phyloP scores from a whole-genome alignment of 2,329 filamentous ascomycete species.

The Diaporthe vaccinii region DNA sequence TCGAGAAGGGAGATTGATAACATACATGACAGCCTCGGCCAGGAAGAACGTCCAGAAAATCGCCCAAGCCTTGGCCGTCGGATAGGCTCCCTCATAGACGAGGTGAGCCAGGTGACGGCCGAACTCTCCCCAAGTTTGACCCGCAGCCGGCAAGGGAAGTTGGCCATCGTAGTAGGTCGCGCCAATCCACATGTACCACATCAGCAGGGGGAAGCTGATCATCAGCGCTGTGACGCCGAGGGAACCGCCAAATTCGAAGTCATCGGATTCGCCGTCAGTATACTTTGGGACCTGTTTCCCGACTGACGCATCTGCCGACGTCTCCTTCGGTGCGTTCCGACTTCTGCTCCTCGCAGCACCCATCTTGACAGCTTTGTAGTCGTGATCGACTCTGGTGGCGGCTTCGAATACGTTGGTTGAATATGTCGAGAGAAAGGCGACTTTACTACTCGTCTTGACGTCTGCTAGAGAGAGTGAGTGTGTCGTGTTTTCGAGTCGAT shows the following conservation, averaged over 20 bases:
- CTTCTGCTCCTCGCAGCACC: constrained; percentile 3
- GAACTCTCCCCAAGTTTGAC: constrained; percentile 80
- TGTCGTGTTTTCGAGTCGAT: too few relatives aligned
- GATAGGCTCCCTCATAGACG: constrained; percentile 87
- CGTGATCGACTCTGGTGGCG: not conserved
- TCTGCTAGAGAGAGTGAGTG: not conserved
- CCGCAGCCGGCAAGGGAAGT: constrained; percentile 75
- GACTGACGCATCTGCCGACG: not conserved
- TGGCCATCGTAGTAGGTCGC: constrained; percentile 92
- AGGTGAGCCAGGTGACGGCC: constrained; percentile 77
- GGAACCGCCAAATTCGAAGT: constrained; percentile 89
- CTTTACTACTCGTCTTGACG: not conserved
- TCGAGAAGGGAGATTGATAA: constrained; percentile 50
- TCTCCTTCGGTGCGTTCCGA: not conserved
- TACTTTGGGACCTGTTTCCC: not conserved
- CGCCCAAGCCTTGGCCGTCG: constrained; percentile 83
- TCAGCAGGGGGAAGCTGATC: constrained; percentile 89
- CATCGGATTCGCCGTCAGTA: constrained; percentile 69
- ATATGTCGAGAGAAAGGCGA: not conserved
- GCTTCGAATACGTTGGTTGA: not conserved
- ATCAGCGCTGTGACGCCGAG: constrained; percentile 87
- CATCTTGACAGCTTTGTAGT: not conserved
- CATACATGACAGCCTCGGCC: constrained; percentile 86
- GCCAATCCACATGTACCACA: constrained; percentile 99
- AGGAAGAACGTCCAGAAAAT: constrained; percentile 97